Base-by-base conservation (phyloP, 768 basidiomycete genomes). In the Tulasnella calospora region DNA sequence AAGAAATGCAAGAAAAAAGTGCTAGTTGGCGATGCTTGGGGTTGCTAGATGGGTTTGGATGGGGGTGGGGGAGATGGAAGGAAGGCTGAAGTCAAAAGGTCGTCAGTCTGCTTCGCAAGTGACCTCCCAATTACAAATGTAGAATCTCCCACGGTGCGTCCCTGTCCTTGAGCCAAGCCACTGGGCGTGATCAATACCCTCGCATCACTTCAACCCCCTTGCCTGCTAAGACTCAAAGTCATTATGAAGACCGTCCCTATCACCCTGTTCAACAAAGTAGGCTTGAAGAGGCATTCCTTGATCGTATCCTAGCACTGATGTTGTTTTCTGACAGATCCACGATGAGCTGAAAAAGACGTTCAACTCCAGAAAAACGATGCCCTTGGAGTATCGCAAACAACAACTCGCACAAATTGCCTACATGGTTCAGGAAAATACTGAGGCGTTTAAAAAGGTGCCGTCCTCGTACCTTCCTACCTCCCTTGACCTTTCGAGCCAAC, bases 341-440 rank as follows among this genome's bases (percentile, higher is more conserved):
- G 77, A 78, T 33, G 77, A 75, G 38, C n/a, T 78, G 30, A 47
- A 35, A 33, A 71, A 51, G 21, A 72, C 40, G 27, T 78, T 73
- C 36, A 38, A 40, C n/a, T 78, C 69, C 9, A 44, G 71, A 35
- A 78, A 73, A 44, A 46, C 78, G 36, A n/a, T 35, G 17, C 35
- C 35, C n/a, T 12, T 73, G 27, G 71, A 73, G 19, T 78, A 72
- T 36, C 67, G 77, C 30, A 71, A 78, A 70, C 19, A 40, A 13
- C 70, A 78, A 35, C 77, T 78, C 35, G 71, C 71, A 19, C 77
- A 78, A 17, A 12, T 78, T 17, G 77, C 77, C 36, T 61, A 78
- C 23, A 69, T 77, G 61, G 38, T 74, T 7, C 41, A 74, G 51
- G 73, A 74, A 46, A 74, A 74, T 74, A 44, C 73, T 10, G 73